A percentile compares a stretch with the other conserved stretches of the same genome.
Evolutionary conservation across 2,329 filamentous ascomycete genomes (phyloP).

Genomic region (Falciphora oryzae): DNA sequence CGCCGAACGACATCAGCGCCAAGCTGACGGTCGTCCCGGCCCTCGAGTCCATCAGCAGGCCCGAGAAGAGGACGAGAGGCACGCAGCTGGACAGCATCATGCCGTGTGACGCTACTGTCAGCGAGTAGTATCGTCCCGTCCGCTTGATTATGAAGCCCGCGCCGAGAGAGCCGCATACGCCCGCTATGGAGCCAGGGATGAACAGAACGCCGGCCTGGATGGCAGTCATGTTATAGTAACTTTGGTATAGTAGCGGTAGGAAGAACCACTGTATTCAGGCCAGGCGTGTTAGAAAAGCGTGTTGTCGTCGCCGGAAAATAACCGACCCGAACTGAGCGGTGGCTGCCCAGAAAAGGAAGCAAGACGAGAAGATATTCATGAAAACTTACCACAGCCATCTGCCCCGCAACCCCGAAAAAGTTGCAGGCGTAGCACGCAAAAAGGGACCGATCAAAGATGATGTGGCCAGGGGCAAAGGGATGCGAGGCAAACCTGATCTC

Average conservation of each 20-base stretch:
- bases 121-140: slow-evolving; percentile 65
- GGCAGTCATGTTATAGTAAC: slow-evolving; percentile 58
- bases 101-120: slow-evolving; percentile 54
- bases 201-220: slow-evolving; percentile 59
- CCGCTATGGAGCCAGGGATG: slow-evolving; percentile 56
- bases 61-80: slow-evolving; percentile 51
- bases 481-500: slow-evolving; percentile 63
- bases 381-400: slow-evolving; percentile 39
- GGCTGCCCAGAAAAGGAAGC: not conserved
- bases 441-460: slow-evolving; percentile 63
- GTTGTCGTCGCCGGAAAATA: not conserved
- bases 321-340: not conserved
- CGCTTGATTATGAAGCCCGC: slow-evolving; percentile 62
- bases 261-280: slow-evolving; percentile 46
- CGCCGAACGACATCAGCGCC: slow-evolving; percentile 23
- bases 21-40: slow-evolving; percentile 29
- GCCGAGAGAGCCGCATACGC: slow-evolving; percentile 58
- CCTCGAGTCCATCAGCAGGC: slow-evolving; percentile 42
- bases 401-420: slow-evolving; percentile 62
- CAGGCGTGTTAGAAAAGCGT: not conserved
- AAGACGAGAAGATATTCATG: not conserved
- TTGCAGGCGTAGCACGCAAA: slow-evolving; percentile 65
- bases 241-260: slow-evolving; percentile 74
- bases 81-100: slow-evolving; percentile 48
- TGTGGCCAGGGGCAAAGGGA: slow-evolving; percentile 68